phyloP scores from a whole-genome alignment of 805 yeast species.

The Allodekkera sacchari region DNA sequence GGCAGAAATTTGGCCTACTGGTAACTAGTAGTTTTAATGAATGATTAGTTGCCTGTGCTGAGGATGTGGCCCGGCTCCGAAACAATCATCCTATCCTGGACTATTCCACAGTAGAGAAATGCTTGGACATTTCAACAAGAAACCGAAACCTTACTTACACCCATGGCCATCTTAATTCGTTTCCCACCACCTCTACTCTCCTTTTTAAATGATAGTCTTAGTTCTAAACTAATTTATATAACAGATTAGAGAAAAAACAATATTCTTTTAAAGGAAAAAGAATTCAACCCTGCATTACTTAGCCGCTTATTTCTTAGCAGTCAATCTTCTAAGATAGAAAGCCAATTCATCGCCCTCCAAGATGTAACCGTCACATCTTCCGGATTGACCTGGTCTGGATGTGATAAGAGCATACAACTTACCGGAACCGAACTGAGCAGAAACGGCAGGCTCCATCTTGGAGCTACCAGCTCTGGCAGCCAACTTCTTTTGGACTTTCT shows the following conservation, averaged over 20 bases:
- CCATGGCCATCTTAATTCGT: too few relatives aligned
- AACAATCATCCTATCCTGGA: too few relatives aligned
- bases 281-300: too few relatives aligned
- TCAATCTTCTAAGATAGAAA: conserved; percentile 99
- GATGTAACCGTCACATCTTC: conserved; percentile 99
- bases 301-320: conserved; percentile 90
- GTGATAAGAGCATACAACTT: conserved; percentile 97
- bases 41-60: not conserved
- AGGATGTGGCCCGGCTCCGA: too few relatives aligned
- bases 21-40: too few relatives aligned
- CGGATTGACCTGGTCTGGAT: conserved; percentile 99
- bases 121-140: too few relatives aligned
- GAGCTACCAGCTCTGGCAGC: conserved; percentile 86
- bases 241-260: conserved; percentile 3
- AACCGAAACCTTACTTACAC: too few relatives aligned
- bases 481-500: conserved; percentile 82
- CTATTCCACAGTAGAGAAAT: too few relatives aligned
- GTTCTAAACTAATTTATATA: conserved; percentile 1
- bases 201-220: not conserved
- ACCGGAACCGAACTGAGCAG: conserved; percentile 97
- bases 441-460: conserved; percentile 83
- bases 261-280: conserved; percentile 1
- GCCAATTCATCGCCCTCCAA: conserved; percentile 99
- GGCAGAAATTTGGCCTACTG: too few relatives aligned
- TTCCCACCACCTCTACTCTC: too few relatives aligned